phyloP scores from a whole-genome alignment of 768 basidiomycete genomes.

The Kwoniella botswanensis region DNA sequence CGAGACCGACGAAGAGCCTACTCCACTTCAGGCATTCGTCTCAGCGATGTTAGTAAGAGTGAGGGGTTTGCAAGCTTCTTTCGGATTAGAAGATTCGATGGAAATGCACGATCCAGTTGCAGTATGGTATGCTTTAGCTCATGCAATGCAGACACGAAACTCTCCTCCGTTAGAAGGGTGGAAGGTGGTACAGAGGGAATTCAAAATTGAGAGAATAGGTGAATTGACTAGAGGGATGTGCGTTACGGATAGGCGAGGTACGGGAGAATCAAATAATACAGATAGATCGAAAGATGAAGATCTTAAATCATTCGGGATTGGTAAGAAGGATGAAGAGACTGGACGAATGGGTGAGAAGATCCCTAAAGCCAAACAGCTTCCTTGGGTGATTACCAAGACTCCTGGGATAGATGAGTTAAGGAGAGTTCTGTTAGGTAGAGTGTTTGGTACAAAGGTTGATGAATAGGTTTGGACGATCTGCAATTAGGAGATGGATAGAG shows the following conservation, averaged over 20 bases:
- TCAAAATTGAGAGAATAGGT: constrained; percentile 74
- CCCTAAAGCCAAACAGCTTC: constrained; percentile 31
- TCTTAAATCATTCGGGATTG: constrained; percentile 24
- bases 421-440: constrained; percentile 45
- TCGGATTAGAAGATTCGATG: constrained; percentile 77
- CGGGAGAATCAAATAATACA: constrained; percentile 63
- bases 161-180: constrained; percentile 63
- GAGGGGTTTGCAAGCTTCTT: constrained; percentile 75
- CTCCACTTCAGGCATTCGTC: constrained; percentile 67
- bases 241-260: constrained; percentile 74
- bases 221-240: constrained; percentile 87
- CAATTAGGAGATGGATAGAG: neutral
- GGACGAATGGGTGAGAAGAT: constrained; percentile 34
- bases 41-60: constrained; percentile 77
- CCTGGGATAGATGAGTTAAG: constrained; percentile 50
- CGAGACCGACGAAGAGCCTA: constrained; percentile 16
- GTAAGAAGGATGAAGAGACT: constrained; percentile 29
- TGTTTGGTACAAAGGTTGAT: constrained; percentile 47
- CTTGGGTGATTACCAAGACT: constrained; percentile 48
- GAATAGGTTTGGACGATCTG: neutral
- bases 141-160: constrained; percentile 44
- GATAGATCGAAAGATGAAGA: constrained; percentile 59
- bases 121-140: constrained; percentile 77
- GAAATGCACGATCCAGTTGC: constrained; percentile 90
- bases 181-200: constrained; percentile 64